Percentiles rank a stretch among this genome's conserved stretches.
These are phyloP conservation scores for Irpex sp. DNA, from an alignment of 1,284 basidiomycete genomes.

Conservation along the genomic window DNA sequence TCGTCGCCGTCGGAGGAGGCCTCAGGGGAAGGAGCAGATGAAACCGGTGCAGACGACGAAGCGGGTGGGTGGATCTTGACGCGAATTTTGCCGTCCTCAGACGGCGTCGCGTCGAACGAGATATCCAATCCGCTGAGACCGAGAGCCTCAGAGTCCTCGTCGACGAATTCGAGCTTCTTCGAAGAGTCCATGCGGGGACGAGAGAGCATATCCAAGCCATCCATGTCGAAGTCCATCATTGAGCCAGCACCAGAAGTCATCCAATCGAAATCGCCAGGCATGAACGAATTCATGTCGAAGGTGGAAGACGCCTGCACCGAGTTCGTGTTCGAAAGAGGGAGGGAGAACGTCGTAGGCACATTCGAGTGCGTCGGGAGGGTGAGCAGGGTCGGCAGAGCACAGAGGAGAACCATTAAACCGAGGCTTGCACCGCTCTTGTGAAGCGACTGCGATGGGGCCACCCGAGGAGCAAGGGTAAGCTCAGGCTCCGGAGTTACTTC, in stretches of 20 bases:
- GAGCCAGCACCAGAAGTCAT: constrained; percentile 33
- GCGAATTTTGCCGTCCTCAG: constrained; percentile 67
- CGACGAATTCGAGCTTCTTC: constrained; percentile 52
- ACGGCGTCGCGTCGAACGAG: constrained; percentile 62
- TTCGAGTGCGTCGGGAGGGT: constrained; percentile 54
- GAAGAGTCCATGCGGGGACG: constrained; percentile 26
- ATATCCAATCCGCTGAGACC: constrained; percentile 61
- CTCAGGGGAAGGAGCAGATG: constrained; percentile 32
- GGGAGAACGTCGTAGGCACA: constrained; percentile 46
- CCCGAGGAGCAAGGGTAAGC: constrained; percentile 37
- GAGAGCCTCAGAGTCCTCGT: constrained; percentile 43
- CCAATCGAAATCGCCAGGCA: constrained; percentile 53
- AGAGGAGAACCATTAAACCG: constrained; percentile 70
- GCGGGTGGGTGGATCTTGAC: constrained; percentile 62
- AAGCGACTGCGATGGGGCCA: constrained; percentile 36
- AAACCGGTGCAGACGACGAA: constrained; percentile 13
- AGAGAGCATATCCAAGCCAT: constrained; percentile 33
- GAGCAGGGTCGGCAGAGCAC: constrained; percentile 70
- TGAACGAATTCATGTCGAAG: constrained; percentile 43
- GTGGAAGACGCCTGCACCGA: constrained; percentile 38
- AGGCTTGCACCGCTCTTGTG: constrained; percentile 54
- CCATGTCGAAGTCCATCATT: constrained; percentile 52
- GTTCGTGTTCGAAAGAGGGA: constrained; percentile 37
- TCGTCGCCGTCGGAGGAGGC: constrained; percentile 30
- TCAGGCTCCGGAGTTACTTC: constrained; percentile 47